Base-by-base conservation (phyloP, 2,329 filamentous ascomycete genomes). In the Coniella lustricola region DNA sequence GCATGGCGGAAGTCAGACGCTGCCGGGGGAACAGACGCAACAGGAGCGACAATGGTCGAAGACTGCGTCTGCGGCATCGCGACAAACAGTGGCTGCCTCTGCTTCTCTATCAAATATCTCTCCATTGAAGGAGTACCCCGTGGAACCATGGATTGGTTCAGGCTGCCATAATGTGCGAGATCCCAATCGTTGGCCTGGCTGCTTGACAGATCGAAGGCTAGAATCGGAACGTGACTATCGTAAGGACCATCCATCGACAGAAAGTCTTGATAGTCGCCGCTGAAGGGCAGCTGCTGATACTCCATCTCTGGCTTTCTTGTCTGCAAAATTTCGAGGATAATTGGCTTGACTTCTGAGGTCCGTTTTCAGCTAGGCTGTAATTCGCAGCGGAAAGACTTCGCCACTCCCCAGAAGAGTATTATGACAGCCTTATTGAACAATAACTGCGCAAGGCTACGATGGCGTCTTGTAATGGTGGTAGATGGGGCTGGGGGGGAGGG, bases 71-170 rank as follows among this genome's bases (percentile, higher is more conserved):
- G 56, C 41, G 20, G 49, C 21, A 20, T 50, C 29, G 58, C 21
- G 21, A 60, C 51, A 50, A 64, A 59, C 46, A 60, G 50, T 31
- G 60, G 36, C 7, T 58, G 52, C 46, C 60, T 60, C 32, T 59
- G 57, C 21, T 35, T 53, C 16, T 66, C 62, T 7, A 58, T 57
- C 8, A 64, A 46, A 51, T 57, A 63, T 35, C 58, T 60, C 38
- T 60, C 61, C 29, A 62, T 57, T 4, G 46, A 40, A 53, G 36
- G 54, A 50, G 45, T 54, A 42, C 5, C 49, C 55, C 59, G 61
- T 62, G 35, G 46, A 25, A 41, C 34, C 44, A 34, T n/a, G 20
- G 20, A 49, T 55, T 22, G 49, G 25, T 3, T 55, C 50, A 33
- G 56, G 55, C 51, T 47, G 33, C 46, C 59, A 46, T 50, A 49